Percentiles rank a stretch among this genome's conserved stretches.
phyloP scores from a whole-genome alignment of 2,329 filamentous ascomycete genomes.

The Graphilbum sp. region DNA sequence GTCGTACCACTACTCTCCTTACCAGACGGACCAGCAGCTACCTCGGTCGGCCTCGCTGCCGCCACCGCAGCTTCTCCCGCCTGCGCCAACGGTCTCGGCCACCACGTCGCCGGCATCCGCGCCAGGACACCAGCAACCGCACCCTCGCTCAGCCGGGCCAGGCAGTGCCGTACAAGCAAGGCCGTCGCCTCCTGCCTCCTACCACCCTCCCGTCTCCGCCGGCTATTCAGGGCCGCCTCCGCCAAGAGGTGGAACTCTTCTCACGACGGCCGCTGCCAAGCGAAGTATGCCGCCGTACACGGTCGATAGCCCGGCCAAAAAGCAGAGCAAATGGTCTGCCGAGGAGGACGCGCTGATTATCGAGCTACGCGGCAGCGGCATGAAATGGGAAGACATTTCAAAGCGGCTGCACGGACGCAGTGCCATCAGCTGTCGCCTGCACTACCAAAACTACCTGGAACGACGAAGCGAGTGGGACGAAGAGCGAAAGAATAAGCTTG shows the following conservation, averaged over 20 bases:
- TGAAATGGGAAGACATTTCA: constrained; percentile 99
- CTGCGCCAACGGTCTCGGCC: constrained; percentile 6
- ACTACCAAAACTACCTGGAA: constrained; percentile 96
- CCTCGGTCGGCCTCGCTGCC: constrained; percentile 21
- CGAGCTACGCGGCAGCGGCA: constrained; percentile 71
- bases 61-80: constrained; percentile 5
- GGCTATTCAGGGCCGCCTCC: too few relatives aligned
- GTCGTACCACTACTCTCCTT: background rate
- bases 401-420: constrained; percentile 80
- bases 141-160: background rate
- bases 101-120: constrained; percentile 21
- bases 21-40: constrained; percentile 11
- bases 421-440: constrained; percentile 82
- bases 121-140: constrained; percentile 10
- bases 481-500: constrained; percentile 92
- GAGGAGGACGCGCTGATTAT: constrained; percentile 93
- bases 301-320: constrained; percentile 61
- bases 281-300: constrained; percentile 37
- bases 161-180: background rate
- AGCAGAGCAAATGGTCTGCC: constrained; percentile 91
- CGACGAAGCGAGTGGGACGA: constrained; percentile 90
- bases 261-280: constrained; percentile 15
- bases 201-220: too few relatives aligned
- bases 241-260: background rate
- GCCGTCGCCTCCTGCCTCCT: too few relatives aligned